Conservation (phyloP, 805 yeast species). For the Schizosaccharomyces lindneri region DNA sequence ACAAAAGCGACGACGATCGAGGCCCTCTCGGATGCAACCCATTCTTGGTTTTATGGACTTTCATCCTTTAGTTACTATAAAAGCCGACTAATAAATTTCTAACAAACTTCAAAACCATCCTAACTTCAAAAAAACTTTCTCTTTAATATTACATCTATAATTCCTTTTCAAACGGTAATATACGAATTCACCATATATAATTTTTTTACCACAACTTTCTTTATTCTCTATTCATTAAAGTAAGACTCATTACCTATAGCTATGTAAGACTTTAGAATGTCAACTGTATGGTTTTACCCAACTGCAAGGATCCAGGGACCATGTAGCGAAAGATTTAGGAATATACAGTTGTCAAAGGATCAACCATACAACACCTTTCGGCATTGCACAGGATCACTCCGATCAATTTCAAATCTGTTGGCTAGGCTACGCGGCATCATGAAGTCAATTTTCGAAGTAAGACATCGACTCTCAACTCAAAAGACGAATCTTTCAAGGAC, state of each 20-base stretch:
- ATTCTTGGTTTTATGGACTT: neutral
- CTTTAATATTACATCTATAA: no score
- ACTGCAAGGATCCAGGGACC: slow-evolving; percentile 2
- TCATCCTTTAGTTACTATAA: neutral
- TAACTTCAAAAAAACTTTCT: no score
- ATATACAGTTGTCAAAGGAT: neutral
- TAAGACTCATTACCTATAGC: no score
- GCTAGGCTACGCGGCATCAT: neutral
- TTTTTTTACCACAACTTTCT: no score
- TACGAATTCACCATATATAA: no score
- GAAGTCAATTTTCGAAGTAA: neutral
- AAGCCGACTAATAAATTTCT: neutral
- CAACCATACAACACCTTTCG: neutral
- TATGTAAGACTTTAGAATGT: neutral
- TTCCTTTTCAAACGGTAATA: no score
- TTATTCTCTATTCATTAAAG: no score
- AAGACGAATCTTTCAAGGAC: neutral
- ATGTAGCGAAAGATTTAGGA: slow-evolving; percentile 1
- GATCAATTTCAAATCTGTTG: neutral
- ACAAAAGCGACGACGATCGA: neutral
- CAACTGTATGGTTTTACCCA: slow-evolving; percentile 1
- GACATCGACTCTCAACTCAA: neutral
- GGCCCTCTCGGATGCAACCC: neutral
- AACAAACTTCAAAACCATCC: no score
- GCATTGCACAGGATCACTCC: neutral